Conservation (phyloP, 371 early-diverging fungal species). For the Apophysomyces elegans region DNA sequence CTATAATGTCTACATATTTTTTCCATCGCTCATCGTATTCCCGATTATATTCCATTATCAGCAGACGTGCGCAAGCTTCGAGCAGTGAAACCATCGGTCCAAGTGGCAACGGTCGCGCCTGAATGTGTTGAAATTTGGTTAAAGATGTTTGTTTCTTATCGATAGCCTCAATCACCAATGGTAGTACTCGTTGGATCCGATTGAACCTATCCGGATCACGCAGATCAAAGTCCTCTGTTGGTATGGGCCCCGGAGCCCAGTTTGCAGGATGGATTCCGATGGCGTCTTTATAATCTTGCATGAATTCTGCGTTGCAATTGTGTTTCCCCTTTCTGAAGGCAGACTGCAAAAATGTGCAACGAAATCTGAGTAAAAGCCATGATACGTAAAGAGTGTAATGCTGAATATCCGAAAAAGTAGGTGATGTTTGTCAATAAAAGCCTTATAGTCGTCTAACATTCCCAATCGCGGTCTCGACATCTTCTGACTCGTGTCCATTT, state of each 20-base stretch:
- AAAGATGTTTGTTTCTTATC: not conserved
- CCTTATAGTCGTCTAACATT: conserved; percentile 13
- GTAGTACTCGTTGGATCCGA: conserved; percentile 14
- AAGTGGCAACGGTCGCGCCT: conserved; percentile 10
- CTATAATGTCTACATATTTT: not conserved
- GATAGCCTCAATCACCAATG: conserved; percentile 11
- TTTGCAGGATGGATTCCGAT: not conserved
- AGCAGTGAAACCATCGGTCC: conserved; percentile 13
- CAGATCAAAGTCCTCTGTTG: conserved; percentile 7
- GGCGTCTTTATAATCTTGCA: not conserved
- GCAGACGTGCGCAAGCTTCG: conserved; percentile 19
- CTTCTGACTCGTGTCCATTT: not conserved
- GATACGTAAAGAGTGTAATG: not conserved
- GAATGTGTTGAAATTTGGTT: not conserved
- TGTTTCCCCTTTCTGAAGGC: not conserved
- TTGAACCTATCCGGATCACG: conserved; percentile 16
- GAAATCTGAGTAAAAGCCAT: not conserved
- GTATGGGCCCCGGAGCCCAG: not conserved
- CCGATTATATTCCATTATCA: conserved; percentile 19
- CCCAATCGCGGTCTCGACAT: not conserved
- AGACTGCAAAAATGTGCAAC: not conserved
- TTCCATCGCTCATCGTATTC: conserved; percentile 14
- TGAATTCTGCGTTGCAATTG: not conserved
- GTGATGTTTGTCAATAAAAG: conserved; percentile 14
- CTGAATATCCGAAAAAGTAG: conserved; percentile 10